phyloP scores from a whole-genome alignment of 805 yeast genomes.

The Ogataea polymorpha region DNA sequence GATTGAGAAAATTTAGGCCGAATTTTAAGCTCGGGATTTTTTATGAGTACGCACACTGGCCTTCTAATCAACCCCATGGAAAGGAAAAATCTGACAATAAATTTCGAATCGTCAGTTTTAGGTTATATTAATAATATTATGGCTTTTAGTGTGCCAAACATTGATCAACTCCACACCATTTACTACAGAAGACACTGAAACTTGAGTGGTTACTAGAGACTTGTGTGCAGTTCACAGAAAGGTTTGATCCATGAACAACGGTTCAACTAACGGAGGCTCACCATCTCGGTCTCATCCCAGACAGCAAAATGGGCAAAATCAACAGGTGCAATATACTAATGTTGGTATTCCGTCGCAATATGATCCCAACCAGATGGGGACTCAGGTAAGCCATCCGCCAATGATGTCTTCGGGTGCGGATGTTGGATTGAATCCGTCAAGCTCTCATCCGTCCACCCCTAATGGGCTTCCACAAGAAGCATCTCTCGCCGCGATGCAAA shows the following conservation, averaged over 20 bases:
- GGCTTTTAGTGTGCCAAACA: background rate
- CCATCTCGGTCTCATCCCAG: slow-evolving; percentile 2
- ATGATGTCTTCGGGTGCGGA: slow-evolving; percentile 7
- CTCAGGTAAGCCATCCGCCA: slow-evolving; percentile 12
- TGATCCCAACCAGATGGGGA: slow-evolving; percentile 8
- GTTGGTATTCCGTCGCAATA: slow-evolving; percentile 10
- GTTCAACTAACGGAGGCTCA: slow-evolving; percentile 7
- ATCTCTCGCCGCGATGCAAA: background rate
- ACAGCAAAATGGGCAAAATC: slow-evolving; percentile 7
- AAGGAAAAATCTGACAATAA: background rate
- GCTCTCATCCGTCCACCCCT: slow-evolving; percentile 20
- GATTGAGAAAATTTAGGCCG: background rate
- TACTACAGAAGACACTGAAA: background rate
- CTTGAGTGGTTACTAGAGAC: background rate
- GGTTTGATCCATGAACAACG: slow-evolving; percentile 4
- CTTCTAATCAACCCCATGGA: background rate
- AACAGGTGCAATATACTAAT: slow-evolving; percentile 14
- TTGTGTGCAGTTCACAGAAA: background rate
- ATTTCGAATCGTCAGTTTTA: background rate
- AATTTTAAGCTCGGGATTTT: background rate
- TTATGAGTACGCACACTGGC: background rate
- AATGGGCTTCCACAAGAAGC: slow-evolving; percentile 22
- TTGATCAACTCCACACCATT: background rate
- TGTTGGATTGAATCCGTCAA: background rate
- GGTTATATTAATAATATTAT: background rate